A percentile compares a stretch with the other conserved stretches of the same genome.
phyloP scores from a whole-genome alignment of 2,329 filamentous ascomycete species.

The Fusarium virguliforme region DNA sequence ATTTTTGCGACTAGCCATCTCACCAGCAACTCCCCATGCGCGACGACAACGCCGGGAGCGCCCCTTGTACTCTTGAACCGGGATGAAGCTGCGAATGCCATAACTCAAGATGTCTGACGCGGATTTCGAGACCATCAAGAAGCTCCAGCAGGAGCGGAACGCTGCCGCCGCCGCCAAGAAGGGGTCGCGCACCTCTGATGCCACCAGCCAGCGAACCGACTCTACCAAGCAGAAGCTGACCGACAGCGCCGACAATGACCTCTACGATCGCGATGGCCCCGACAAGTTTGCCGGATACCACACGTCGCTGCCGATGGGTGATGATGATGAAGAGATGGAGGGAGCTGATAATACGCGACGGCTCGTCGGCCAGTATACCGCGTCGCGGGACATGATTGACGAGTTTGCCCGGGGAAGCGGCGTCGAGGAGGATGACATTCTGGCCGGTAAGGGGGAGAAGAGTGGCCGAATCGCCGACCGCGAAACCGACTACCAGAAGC shows the following conservation, averaged over 20 bases:
- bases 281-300: conserved; percentile 94
- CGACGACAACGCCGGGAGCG: conserved; percentile 55
- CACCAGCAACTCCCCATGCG: conserved; percentile 56
- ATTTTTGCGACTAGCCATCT: conserved; percentile 53
- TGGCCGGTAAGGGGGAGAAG: conserved; percentile 87
- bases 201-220: conserved; percentile 85
- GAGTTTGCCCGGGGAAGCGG: conserved; percentile 90
- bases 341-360: conserved; percentile 81
- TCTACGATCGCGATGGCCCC: conserved; percentile 84
- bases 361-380: conserved; percentile 95
- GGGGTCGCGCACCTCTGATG: conserved; percentile 85
- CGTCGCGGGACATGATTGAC: conserved; percentile 90
- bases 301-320: conserved; percentile 85
- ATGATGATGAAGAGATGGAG: conserved; percentile 84
- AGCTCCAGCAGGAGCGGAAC: conserved; percentile 94
- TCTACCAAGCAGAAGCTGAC: conserved; percentile 93
- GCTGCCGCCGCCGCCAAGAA: conserved; percentile 84
- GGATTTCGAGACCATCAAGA: conserved; percentile 90
- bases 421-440: conserved; percentile 92
- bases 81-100: conserved; percentile 58
- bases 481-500: conserved; percentile 98
- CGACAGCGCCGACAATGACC: conserved; percentile 88
- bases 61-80: conserved; percentile 60
- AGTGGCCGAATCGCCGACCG: conserved; percentile 92
- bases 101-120: conserved; percentile 77